Evolutionary conservation across 306 rosid genomes (phyloP), one percentile per base, ranked within the genome.

Genomic region (Begonia loranthoides): DNA sequence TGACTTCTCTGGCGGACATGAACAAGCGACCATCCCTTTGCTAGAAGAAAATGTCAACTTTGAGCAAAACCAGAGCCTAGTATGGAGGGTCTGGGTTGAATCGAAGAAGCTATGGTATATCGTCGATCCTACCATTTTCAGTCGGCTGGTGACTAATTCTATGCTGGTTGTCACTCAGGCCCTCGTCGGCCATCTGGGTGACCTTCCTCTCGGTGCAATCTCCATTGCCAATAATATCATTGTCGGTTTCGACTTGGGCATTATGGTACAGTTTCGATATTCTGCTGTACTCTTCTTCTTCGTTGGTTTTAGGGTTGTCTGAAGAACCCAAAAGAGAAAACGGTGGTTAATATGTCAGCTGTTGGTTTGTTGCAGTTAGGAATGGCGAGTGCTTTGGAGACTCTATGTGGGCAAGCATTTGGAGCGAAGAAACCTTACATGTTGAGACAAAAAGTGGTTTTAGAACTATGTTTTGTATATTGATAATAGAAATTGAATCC

Each of bases 361-460:
- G 15, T 21, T 54, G n/a, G 8, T 15, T 15, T 5, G 4, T 57
- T 15, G 3, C 54, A 88, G 95, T 39, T 84, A 54, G 95, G 97
- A 7, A 88, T 88, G 97, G 89, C 93, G 9, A 84, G 95, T 19
- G 93, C 93, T 0, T 62, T 88, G 7, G 89, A 88, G 61, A 88
- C 93, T 0, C 76, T 84, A 0, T 88, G 95, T 2, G 95, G 97
- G 28, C 95, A 89, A 67, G 97, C 97, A 0, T 89, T 10, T 39
- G 97, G 97, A 5, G 95, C 93, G 0, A 79, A 82, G 70, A 74
- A 84, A 46, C 69, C 73, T 51, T 45, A 77, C 73, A 84, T 84
- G n/a, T n/a, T n/a, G n/a, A n/a, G n/a, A n/a, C n/a, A n/a, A n/a
- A n/a, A n/a, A n/a, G n/a, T n/a, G n/a, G n/a, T n/a, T n/a, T n/a